Evolutionary conservation across 345 rosid species (phyloP).

Genomic region (Gossypium anomalum): DNA sequence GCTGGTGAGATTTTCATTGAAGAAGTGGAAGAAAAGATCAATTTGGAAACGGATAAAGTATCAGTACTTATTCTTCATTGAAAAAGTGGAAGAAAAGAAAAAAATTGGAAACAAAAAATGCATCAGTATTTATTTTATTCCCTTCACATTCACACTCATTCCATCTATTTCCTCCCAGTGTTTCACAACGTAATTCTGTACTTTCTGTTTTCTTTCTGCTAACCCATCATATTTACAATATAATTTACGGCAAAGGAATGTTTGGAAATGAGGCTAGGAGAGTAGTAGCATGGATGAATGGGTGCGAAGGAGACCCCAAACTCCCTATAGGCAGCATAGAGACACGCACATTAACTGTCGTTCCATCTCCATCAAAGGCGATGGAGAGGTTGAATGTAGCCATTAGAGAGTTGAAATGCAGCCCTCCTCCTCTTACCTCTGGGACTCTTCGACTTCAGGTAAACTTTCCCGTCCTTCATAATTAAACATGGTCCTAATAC

Average conservation of each 20-base stretch:
- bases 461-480: background rate
- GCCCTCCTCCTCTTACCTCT: conserved; percentile 50
- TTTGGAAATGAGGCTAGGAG: conserved; percentile 7
- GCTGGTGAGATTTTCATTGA: too few species aligned
- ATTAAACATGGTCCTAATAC: too few species aligned
- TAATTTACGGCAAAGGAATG: background rate
- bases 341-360: conserved; percentile 47
- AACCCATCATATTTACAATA: background rate
- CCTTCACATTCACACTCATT: conserved; percentile 5
- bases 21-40: too few species aligned
- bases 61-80: too few species aligned
- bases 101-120: too few species aligned
- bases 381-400: conserved; percentile 49
- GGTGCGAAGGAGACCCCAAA: conserved; percentile 50
- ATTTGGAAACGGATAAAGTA: too few species aligned
- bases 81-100: too few species aligned
- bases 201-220: background rate
- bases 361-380: conserved; percentile 46
- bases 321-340: conserved; percentile 49
- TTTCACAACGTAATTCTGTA: conserved; percentile 21
- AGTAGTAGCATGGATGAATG: conserved; percentile 52
- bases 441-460: conserved; percentile 84
- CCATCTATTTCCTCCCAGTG: conserved; percentile 19
- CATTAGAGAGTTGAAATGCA: conserved; percentile 37
- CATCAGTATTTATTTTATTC: background rate